Percentiles rank a stretch among this genome's conserved stretches.
Conservation (phyloP, 2,329 filamentous ascomycete genomes). For the Penicillium nordicum region DNA sequence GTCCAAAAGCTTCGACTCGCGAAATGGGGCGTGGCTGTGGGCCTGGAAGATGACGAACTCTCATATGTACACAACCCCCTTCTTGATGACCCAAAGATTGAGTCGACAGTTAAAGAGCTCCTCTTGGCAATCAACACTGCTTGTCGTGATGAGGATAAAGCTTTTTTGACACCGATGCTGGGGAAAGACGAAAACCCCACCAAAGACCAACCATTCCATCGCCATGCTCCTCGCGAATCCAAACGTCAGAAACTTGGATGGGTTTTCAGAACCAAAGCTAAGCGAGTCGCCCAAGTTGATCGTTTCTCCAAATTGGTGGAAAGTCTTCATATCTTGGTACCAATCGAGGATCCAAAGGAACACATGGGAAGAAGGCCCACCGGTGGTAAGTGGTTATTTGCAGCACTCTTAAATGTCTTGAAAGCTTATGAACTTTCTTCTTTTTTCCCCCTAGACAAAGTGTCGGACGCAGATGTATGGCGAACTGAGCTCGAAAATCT, state of each 20-base stretch:
- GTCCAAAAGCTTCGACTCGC: slow-evolving; percentile 7
- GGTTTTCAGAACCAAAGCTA: slow-evolving; percentile 1
- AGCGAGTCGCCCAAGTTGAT: slow-evolving; percentile 1
- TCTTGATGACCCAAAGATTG: slow-evolving; percentile 6
- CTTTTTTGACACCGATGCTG: background rate
- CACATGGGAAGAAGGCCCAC: background rate
- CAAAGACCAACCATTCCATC: background rate
- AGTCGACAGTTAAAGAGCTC: background rate
- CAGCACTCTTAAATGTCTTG: background rate
- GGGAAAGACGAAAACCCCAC: background rate
- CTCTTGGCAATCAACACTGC: background rate
- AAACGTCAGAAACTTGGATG: slow-evolving; percentile 6
- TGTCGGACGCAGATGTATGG: background rate
- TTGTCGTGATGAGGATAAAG: slow-evolving; percentile 1
- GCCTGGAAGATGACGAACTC: background rate
- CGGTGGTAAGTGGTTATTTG: background rate
- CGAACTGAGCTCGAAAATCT: background rate
- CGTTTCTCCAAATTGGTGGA: slow-evolving; percentile 6
- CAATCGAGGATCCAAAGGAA: background rate
- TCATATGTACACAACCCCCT: slow-evolving; percentile 1
- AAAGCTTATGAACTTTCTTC: background rate
- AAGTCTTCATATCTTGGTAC: background rate
- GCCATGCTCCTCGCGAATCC: background rate
- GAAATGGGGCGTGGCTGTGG: slow-evolving; percentile 6
- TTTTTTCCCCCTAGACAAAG: background rate